Percentiles rank a stretch among this genome's conserved stretches.
phyloP scores from a whole-genome alignment of 441 rosid genomes.

The Populus hybrid region DNA sequence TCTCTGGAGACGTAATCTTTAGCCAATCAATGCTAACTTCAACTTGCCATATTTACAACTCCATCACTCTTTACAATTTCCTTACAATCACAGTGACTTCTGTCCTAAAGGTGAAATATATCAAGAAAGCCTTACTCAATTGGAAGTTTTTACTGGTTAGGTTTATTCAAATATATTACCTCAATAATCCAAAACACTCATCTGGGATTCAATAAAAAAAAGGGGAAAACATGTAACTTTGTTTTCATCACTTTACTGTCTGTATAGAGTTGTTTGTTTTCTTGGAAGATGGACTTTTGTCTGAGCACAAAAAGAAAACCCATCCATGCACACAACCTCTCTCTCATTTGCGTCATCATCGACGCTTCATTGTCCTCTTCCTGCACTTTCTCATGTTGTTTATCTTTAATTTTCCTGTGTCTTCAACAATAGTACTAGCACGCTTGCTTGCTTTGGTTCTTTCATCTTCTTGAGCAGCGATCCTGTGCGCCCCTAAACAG shows the following conservation, averaged over 20 bases:
- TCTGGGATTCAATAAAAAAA: no score
- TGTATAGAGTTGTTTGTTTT: constrained; percentile 10
- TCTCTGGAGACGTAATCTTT: no score
- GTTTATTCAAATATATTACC: neutral
- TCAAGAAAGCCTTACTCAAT: no score
- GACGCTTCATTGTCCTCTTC: neutral
- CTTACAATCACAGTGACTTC: no score
- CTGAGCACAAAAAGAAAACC: constrained; percentile 34
- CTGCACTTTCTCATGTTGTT: neutral
- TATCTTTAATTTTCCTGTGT: neutral
- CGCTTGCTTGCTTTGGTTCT: neutral
- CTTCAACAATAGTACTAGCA: neutral
- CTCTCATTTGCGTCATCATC: constrained; percentile 26
- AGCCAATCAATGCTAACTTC: no score
- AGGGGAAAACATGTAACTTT: neutral
- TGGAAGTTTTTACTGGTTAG: no score
- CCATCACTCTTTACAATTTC: no score
- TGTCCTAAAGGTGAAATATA: no score
- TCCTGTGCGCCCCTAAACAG: constrained; percentile 20
- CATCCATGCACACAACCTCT: constrained; percentile 45
- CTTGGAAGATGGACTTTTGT: constrained; percentile 29
- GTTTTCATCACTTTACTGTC: constrained; percentile 12
- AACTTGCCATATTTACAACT: no score
- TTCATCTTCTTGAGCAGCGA: constrained; percentile 29
- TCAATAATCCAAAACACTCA: no score